Percentiles rank a stretch among this genome's conserved stretches.
These are phyloP conservation scores for Lithohypha guttulata DNA, from an alignment of 2,329 filamentous ascomycete species.

Conservation along the genomic window DNA sequence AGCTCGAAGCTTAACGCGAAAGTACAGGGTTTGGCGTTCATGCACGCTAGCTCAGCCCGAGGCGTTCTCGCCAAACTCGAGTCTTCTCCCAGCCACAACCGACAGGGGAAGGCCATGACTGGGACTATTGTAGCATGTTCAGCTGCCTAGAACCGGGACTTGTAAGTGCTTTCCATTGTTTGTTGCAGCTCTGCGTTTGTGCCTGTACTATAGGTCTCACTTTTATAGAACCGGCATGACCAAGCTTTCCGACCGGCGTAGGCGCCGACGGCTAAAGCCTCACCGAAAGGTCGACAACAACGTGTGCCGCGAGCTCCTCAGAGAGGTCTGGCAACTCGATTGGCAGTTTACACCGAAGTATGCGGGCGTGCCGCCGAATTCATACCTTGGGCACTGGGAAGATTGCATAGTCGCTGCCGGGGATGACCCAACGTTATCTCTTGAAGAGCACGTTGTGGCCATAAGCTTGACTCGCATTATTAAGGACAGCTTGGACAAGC, in stretches of 20 bases:
- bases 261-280: neutral
- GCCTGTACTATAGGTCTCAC: too few relatives aligned
- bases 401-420: neutral
- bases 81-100: too few relatives aligned
- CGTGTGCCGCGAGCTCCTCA: neutral
- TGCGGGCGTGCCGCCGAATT: neutral
- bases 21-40: too few relatives aligned
- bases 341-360: neutral
- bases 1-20: too few relatives aligned
- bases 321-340: neutral
- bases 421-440: neutral
- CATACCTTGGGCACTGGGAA: neutral
- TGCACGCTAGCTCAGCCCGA: too few relatives aligned
- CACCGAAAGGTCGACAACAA: neutral
- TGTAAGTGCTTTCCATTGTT: too few relatives aligned
- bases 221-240: too few relatives aligned
- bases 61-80: too few relatives aligned
- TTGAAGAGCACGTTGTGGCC: neutral
- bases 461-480: neutral
- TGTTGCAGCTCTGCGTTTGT: too few relatives aligned
- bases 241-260: neutral
- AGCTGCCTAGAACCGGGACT: too few relatives aligned
- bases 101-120: too few relatives aligned
- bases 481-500: neutral
- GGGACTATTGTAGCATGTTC: too few relatives aligned